A percentile compares a stretch with the other conserved stretches of the same genome.
Evolutionary conservation across 1,284 basidiomycete species (phyloP).

Genomic region (Coriolopsis trogii): DNA sequence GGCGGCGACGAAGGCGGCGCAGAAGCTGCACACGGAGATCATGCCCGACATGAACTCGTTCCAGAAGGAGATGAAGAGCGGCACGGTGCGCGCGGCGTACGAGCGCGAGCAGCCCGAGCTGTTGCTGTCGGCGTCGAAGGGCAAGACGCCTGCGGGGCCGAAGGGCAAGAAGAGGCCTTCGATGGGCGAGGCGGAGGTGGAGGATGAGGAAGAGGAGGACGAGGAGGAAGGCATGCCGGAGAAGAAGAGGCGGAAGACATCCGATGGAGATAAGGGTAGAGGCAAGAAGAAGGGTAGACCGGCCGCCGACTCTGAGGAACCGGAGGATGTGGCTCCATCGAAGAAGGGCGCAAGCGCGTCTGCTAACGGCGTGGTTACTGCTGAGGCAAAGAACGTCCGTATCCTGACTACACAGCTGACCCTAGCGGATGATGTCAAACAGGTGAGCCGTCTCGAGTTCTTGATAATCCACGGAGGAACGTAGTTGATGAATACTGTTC

Average conservation of each 20-base stretch:
- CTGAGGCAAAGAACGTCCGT: slow-evolving; percentile 33
- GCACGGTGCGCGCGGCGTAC: slow-evolving; percentile 35
- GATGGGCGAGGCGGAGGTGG: slow-evolving; percentile 17
- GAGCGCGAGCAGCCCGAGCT: slow-evolving; percentile 24
- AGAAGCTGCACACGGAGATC: slow-evolving; percentile 62
- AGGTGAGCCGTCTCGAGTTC: slow-evolving; percentile 42
- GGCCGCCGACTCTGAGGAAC: slow-evolving; percentile 7
- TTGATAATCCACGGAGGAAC: not conserved
- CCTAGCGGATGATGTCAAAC: slow-evolving; percentile 54
- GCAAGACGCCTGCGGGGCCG: slow-evolving; percentile 22
- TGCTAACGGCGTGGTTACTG: not conserved
- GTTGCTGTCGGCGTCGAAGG: slow-evolving; percentile 17
- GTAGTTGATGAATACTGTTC: not conserved
- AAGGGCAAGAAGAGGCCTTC: slow-evolving; percentile 36
- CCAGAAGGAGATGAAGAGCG: slow-evolving; percentile 61
- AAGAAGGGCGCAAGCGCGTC: slow-evolving; percentile 15
- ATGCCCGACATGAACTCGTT: slow-evolving; percentile 78
- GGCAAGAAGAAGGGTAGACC: slow-evolving; percentile 25
- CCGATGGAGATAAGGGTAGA: slow-evolving; percentile 24
- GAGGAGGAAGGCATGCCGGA: slow-evolving; percentile 35
- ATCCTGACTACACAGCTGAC: slow-evolving; percentile 65
- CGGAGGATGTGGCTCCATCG: slow-evolving; percentile 20
- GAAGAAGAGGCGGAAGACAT: slow-evolving; percentile 36
- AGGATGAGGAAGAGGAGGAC: slow-evolving; percentile 29
- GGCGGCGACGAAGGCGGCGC: slow-evolving; percentile 69